Percentiles rank a stretch among this genome's conserved stretches.
phyloP scores from a whole-genome alignment of 2,329 filamentous ascomycete species.

The Macrophomina pseudophaseolina region DNA sequence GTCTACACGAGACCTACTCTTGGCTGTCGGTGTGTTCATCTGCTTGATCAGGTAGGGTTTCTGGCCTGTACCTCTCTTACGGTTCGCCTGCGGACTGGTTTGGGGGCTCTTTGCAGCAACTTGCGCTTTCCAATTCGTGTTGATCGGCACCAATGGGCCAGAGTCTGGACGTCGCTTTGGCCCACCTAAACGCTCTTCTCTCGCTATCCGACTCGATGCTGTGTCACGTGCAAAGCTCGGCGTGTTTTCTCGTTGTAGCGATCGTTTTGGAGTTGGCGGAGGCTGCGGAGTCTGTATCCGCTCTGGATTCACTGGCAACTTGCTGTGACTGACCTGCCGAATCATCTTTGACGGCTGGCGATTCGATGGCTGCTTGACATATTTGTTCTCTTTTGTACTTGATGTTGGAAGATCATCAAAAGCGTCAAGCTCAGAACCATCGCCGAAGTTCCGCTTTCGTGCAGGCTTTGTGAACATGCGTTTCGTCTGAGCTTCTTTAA shows the following conservation, averaged over 20 bases:
- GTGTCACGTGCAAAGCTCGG: constrained; percentile 71
- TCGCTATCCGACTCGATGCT: constrained; percentile 67
- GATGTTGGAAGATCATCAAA: constrained; percentile 97
- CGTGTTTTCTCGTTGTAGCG: constrained; percentile 56
- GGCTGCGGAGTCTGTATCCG: constrained; percentile 54
- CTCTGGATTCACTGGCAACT: constrained; percentile 46
- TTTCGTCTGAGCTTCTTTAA: constrained; percentile 62
- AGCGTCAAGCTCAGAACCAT: constrained; percentile 87
- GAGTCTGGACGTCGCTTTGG: constrained; percentile 49
- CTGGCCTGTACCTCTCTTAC: constrained; percentile 58
- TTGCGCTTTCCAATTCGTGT: constrained; percentile 65
- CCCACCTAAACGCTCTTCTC: constrained; percentile 62
- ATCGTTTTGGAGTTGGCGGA: constrained; percentile 60
- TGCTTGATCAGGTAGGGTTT: constrained; percentile 92
- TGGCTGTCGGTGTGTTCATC: constrained; percentile 75
- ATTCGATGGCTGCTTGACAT: constrained; percentile 76
- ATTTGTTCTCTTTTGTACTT: constrained; percentile 78
- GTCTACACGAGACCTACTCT: constrained; percentile 65
- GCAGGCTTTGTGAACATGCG: constrained; percentile 76
- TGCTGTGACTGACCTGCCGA: constrained; percentile 55
- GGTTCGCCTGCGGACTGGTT: constrained; percentile 55
- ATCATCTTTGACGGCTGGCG: constrained; percentile 70
- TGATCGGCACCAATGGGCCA: constrained; percentile 58
- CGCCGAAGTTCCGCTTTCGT: constrained; percentile 77
- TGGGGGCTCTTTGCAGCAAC: constrained; percentile 57